These are phyloP conservation scores for Starmerella bombicola DNA, from an alignment of 805 yeast species.

Conservation along the genomic window DNA sequence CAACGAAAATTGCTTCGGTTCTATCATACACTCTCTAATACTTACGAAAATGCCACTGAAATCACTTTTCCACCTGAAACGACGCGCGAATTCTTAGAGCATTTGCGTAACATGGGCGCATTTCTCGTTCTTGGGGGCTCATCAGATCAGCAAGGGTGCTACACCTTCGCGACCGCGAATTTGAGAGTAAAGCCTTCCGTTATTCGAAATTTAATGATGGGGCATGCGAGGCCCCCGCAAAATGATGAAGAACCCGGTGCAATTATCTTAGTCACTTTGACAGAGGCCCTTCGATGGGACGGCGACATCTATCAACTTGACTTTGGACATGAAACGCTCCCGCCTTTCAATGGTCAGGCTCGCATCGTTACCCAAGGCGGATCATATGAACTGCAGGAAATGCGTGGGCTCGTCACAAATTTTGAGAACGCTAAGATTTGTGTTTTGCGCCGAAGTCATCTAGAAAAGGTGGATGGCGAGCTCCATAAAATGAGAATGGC, in stretches of 20 bases:
- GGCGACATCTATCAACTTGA: constrained; percentile 54
- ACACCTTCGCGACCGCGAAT: constrained; percentile 62
- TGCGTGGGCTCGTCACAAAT: constrained; percentile 11
- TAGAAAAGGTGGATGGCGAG: constrained; percentile 61
- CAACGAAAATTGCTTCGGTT: constrained; percentile 77
- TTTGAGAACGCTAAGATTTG: constrained; percentile 12
- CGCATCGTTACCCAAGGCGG: constrained; percentile 63
- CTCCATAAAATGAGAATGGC: constrained; percentile 51
- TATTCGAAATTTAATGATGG: constrained; percentile 25
- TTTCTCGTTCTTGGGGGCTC: constrained; percentile 63
- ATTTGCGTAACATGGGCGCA: constrained; percentile 55
- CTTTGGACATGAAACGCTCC: constrained; percentile 24
- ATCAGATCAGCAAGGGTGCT: constrained; percentile 39
- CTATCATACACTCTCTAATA: constrained; percentile 49
- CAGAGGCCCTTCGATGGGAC: constrained; percentile 83
- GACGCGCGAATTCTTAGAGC: constrained; percentile 40
- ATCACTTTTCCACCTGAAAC: constrained; percentile 24
- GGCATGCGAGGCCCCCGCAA: constrained; percentile 26
- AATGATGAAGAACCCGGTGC: constrained; percentile 36
- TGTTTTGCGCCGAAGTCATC: constrained; percentile 41
- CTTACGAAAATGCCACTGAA: constrained; percentile 60
- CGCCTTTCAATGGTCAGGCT: constrained; percentile 54
- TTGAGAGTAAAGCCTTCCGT: constrained; percentile 32
- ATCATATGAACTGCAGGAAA: constrained; percentile 40
- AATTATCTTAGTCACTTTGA: constrained; percentile 60